Percentiles rank a stretch among this genome's conserved stretches.
Conservation (phyloP, 1,284 basidiomycete genomes). For the Abortiporus biennis region DNA sequence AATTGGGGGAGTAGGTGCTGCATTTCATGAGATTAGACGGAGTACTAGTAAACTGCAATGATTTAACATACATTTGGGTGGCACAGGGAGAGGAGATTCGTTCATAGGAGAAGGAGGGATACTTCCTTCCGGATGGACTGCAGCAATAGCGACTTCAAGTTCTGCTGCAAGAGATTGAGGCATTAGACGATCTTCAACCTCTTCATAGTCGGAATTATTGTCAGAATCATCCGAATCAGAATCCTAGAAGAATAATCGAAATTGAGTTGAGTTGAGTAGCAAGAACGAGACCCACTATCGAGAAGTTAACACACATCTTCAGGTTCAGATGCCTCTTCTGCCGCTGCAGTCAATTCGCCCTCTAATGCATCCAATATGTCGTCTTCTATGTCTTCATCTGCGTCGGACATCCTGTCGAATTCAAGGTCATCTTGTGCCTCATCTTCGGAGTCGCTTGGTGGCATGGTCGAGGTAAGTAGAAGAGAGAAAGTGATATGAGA, state of each 20-base stretch:
- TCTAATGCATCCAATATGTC: constrained; percentile 46
- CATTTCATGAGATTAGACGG: no score
- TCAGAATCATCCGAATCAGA: constrained; percentile 54
- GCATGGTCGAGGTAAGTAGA: constrained; percentile 30
- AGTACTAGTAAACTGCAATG: no score
- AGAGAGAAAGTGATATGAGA: constrained; percentile 9
- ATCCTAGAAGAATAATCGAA: constrained; percentile 29
- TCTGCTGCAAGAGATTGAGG: constrained; percentile 3
- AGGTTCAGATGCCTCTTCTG: constrained; percentile 39
- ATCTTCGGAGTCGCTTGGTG: constrained; percentile 55
- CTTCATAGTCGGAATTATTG: constrained; percentile 41
- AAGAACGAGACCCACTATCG: constrained; percentile 1
- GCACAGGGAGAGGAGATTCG: constrained; percentile 14
- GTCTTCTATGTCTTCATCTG: constrained; percentile 48
- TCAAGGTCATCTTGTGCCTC: constrained; percentile 50
- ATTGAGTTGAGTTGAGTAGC: background rate
- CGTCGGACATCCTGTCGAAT: constrained; percentile 40
- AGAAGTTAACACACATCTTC: constrained; percentile 19
- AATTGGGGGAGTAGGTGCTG: constrained; percentile 23
- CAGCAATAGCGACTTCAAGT: background rate
- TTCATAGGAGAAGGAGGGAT: constrained; percentile 11
- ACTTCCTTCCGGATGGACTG: background rate
- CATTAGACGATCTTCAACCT: constrained; percentile 16
- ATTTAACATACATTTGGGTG: no score
- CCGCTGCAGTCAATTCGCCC: constrained; percentile 46